Evolutionary conservation across 169 alveolate species (phyloP).

Genomic region (Eimeria tenella): DNA sequence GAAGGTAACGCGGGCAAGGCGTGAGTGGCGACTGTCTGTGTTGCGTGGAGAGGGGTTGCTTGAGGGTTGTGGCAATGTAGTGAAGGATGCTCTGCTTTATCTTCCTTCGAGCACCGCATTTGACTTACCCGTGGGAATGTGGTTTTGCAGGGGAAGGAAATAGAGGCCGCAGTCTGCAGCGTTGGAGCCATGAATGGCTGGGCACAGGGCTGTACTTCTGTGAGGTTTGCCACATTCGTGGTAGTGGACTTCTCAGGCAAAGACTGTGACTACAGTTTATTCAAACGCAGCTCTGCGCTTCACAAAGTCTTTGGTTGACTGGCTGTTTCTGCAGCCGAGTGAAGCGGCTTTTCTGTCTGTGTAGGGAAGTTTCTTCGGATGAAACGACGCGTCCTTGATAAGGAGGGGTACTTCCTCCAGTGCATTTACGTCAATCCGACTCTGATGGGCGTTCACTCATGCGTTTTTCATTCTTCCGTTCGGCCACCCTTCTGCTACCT

Average conservation of each 20-base stretch:
- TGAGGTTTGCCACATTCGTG: too few species aligned
- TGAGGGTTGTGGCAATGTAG: background rate
- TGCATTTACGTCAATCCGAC: constrained; percentile 28
- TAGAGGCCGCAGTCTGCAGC: constrained; percentile 12
- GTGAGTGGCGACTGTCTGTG: too few species aligned
- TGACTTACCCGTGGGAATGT: constrained; percentile 39
- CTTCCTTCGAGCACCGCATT: constrained; percentile 74
- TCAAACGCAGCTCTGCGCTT: too few species aligned
- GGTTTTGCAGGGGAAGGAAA: constrained; percentile 64
- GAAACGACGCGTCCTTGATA: background rate
- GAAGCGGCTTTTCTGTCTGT: constrained; percentile 33
- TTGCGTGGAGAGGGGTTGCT: background rate
- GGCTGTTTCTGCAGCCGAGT: too few species aligned
- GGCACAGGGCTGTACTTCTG: too few species aligned
- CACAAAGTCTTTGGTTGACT: too few species aligned
- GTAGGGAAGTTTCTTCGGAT: constrained; percentile 13
- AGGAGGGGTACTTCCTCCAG: background rate
- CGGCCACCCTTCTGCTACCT: too few species aligned
- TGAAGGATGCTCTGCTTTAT: background rate
- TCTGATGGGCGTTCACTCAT: background rate
- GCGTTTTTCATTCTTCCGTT: background rate
- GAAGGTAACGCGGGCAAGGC: too few species aligned
- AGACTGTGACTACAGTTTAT: too few species aligned
- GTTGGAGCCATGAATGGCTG: too few species aligned
- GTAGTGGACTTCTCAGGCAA: too few species aligned